These are phyloP conservation scores for Maudiozyma turicensis DNA, from an alignment of 805 yeast species.

Conservation along the genomic window DNA sequence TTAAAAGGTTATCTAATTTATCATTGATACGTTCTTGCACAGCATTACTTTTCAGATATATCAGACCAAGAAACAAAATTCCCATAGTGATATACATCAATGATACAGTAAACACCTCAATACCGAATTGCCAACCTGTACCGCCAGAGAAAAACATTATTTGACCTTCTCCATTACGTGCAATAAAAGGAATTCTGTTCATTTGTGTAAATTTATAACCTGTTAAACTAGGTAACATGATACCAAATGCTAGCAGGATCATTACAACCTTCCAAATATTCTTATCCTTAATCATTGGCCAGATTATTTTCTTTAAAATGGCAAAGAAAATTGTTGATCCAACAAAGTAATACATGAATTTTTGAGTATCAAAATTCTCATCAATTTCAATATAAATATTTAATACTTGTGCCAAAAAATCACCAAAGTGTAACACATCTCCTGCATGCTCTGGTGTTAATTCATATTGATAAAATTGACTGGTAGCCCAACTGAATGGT, in stretches of 20 bases:
- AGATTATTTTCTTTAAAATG: conserved; percentile 39
- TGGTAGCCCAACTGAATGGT: conserved; percentile 18
- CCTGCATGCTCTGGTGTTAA: conserved; percentile 21
- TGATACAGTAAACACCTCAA: conserved; percentile 49
- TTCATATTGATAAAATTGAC: conserved; percentile 31
- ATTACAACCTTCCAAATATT: conserved; percentile 10
- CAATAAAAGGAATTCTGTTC: conserved; percentile 53
- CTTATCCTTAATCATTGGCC: conserved; percentile 24
- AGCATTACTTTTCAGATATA: conserved; percentile 21
- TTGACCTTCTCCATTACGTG: conserved; percentile 40
- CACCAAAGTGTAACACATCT: conserved; percentile 42
- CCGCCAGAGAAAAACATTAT: conserved; percentile 57
- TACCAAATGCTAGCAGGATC: conserved; percentile 31
- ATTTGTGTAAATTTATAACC: conserved; percentile 60
- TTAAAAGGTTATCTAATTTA: conserved; percentile 14
- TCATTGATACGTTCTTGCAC: not conserved
- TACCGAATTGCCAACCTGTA: conserved; percentile 57
- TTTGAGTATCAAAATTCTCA: conserved; percentile 34
- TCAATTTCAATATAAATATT: conserved; percentile 36
- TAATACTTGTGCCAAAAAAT: conserved; percentile 39
- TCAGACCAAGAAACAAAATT: conserved; percentile 32
- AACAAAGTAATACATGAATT: conserved; percentile 38
- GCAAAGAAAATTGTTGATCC: conserved; percentile 37
- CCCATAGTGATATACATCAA: conserved; percentile 41
- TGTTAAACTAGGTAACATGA: conserved; percentile 38